Evolutionary conservation across 495 filamentous ascomycete species (phyloP).

Genomic region (Venustampulla echinocandica): DNA sequence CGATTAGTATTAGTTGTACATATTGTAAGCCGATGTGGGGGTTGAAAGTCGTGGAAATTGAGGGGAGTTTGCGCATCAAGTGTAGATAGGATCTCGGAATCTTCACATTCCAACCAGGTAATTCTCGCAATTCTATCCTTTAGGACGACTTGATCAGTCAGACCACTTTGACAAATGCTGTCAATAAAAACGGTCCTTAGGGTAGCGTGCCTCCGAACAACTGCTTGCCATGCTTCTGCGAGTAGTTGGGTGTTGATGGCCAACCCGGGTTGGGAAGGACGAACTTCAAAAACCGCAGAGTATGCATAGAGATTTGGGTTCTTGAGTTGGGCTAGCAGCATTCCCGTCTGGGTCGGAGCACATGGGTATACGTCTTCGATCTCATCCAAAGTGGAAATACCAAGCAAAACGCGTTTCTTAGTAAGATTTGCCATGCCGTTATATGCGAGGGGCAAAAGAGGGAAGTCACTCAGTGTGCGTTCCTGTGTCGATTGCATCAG

Average conservation of each 20-base stretch:
- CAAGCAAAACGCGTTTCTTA: constrained; percentile 31
- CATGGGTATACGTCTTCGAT: constrained; percentile 54
- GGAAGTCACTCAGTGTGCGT: constrained; percentile 22
- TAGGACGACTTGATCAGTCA: constrained; percentile 4
- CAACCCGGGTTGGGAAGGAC: neutral
- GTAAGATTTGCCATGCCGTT: constrained; percentile 9
- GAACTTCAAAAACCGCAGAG: constrained; percentile 30
- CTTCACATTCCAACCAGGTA: neutral
- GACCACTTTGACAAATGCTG: neutral
- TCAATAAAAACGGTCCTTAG: constrained; percentile 6
- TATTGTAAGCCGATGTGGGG: constrained; percentile 6
- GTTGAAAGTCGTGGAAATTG: neutral
- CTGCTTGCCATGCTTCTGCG: constrained; percentile 1
- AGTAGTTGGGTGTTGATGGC: neutral
- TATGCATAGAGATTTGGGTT: constrained; percentile 38
- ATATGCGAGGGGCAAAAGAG: constrained; percentile 24
- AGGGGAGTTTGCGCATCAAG: neutral
- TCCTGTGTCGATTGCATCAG: constrained; percentile 38
- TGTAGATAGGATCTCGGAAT: neutral
- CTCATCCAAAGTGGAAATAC: constrained; percentile 26
- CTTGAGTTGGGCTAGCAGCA: constrained; percentile 45
- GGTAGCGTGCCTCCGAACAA: constrained; percentile 6
- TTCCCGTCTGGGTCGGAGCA: constrained; percentile 45
- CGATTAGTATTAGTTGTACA: neutral
- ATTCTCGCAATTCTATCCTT: constrained; percentile 1